These are phyloP conservation scores for Fusarium chuoi DNA, from an alignment of 2,329 filamentous ascomycete species.

Conservation along the genomic window DNA sequence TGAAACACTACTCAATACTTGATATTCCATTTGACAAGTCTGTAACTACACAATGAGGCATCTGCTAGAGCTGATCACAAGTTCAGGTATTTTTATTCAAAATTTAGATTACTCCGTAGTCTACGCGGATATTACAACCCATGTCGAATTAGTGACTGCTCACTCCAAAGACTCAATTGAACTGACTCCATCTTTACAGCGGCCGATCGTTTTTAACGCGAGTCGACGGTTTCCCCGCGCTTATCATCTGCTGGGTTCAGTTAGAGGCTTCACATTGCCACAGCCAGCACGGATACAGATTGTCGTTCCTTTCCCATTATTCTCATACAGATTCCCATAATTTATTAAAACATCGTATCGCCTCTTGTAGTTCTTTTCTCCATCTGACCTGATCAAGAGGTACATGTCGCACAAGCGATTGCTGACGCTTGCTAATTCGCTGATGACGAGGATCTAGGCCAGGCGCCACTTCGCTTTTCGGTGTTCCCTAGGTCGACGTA, in stretches of 20 bases:
- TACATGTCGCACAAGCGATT: neutral
- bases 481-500: slow-evolving; percentile 7
- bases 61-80: neutral
- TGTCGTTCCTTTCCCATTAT: slow-evolving; percentile 35
- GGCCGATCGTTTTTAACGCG: slow-evolving; percentile 22
- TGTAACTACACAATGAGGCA: neutral
- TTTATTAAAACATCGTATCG: slow-evolving; percentile 15
- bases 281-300: slow-evolving; percentile 29
- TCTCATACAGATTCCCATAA: slow-evolving; percentile 22
- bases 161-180: neutral
- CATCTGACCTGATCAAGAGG: slow-evolving; percentile 10
- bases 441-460: slow-evolving; percentile 32
- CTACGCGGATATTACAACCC: neutral
- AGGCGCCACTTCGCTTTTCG: slow-evolving; percentile 29
- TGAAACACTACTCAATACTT: neutral
- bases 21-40: neutral
- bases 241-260: slow-evolving; percentile 28
- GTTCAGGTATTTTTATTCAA: neutral
- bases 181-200: slow-evolving; percentile 9
- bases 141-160: slow-evolving; percentile 5
- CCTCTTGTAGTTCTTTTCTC: slow-evolving; percentile 21
- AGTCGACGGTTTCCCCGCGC: slow-evolving; percentile 29
- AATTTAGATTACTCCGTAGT: neutral
- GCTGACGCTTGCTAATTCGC: slow-evolving; percentile 33
- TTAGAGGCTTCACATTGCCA: slow-evolving; percentile 28